phyloP scores from a whole-genome alignment of 2,329 filamentous ascomycete genomes.

The Fusarium algeriense region DNA sequence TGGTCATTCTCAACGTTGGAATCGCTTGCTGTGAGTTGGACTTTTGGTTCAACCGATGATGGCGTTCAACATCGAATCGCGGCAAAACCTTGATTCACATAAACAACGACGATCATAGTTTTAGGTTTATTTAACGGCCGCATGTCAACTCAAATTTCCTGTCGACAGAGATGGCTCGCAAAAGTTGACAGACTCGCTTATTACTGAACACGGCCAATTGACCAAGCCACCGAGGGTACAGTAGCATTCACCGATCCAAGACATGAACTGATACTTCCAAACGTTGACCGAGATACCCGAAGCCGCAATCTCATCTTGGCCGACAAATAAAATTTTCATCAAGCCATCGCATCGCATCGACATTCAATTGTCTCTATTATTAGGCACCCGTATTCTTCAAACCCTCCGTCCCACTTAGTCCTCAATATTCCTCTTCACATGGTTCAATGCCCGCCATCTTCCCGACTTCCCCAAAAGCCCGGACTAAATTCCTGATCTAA shows the following conservation, averaged over 20 bases:
- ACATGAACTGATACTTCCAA: neutral
- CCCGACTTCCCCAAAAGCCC: neutral
- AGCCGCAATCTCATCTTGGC: neutral
- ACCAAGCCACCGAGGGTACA: neutral
- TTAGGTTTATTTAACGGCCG: neutral
- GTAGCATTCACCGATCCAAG: neutral
- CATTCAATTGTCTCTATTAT: neutral
- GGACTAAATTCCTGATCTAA: constrained; percentile 25
- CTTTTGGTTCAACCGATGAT: rapidly evolving
- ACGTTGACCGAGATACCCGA: constrained; percentile 6
- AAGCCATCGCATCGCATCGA: neutral
- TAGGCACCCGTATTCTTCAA: neutral
- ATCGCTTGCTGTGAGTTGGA: too few species aligned
- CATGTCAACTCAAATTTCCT: too few species aligned
- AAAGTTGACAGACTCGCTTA: neutral
- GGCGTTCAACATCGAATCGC: too few species aligned
- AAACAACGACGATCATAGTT: neutral
- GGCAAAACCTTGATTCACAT: neutral
- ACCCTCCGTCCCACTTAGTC: neutral
- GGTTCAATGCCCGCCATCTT: neutral
- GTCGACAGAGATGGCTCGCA: neutral
- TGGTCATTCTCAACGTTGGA: neutral
- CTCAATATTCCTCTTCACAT: neutral
- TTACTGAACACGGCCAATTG: neutral
- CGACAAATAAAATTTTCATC: neutral